These are phyloP conservation scores for Vigna radiata DNA, from an alignment of 306 rosid genomes.

Conservation along the genomic window DNA sequence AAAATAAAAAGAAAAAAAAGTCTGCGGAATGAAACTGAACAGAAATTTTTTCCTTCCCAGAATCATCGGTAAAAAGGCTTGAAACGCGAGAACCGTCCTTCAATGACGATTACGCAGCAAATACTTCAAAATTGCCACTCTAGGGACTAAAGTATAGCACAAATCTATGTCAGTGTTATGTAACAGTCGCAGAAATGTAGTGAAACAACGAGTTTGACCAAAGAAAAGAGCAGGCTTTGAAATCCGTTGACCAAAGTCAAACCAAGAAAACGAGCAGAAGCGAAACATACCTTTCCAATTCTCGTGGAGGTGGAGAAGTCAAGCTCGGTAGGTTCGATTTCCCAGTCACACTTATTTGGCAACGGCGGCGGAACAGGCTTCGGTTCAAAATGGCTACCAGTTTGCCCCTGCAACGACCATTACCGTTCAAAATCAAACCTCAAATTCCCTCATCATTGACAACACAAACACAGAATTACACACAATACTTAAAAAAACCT, in stretches of 20 bases:
- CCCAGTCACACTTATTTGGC: constrained; percentile 99
- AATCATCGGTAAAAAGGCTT: background rate
- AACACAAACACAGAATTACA: background rate
- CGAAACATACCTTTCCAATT: constrained; percentile 89
- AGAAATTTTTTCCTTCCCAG: background rate
- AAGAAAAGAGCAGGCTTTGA: constrained; percentile 21
- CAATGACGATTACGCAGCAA: background rate
- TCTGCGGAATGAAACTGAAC: background rate
- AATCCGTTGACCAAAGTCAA: constrained; percentile 10
- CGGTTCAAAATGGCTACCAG: constrained; percentile 92
- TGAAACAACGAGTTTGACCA: background rate
- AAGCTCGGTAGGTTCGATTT: constrained; percentile 89
- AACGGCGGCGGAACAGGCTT: constrained; percentile 88
- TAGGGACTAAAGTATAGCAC: constrained; percentile 28
- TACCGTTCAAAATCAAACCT: constrained; percentile 47
- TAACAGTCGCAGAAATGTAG: constrained; percentile 11
- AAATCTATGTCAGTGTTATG: background rate
- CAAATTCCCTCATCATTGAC: background rate
- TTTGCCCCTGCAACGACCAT: constrained; percentile 79
- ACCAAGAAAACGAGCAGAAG: constrained; percentile 13
- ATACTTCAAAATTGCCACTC: constrained; percentile 19
- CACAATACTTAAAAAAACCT: constrained; percentile 42
- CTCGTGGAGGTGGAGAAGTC: constrained; percentile 79
- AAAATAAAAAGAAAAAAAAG: background rate
- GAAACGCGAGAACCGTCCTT: background rate